Percentiles rank a stretch among this genome's conserved stretches.
Evolutionary conservation across 2,329 filamentous ascomycete genomes (phyloP).

Genomic region (Sarocladium kiliense): DNA sequence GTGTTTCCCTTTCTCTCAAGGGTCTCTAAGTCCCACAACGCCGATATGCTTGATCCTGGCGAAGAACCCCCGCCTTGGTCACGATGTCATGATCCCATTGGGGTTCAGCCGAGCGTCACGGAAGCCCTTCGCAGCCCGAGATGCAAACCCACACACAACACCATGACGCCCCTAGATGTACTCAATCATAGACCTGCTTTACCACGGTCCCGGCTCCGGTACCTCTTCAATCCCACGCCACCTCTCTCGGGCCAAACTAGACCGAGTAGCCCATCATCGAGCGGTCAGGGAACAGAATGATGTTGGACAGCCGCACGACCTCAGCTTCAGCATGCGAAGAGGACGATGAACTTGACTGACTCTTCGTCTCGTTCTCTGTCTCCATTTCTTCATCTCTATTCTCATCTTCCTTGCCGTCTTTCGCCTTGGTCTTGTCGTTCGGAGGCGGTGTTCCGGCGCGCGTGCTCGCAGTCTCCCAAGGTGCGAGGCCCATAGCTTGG

Average conservation of each 20-base stretch:
- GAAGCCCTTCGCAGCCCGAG: no score
- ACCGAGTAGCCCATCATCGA: slow-evolving; percentile 29
- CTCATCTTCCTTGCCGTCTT: slow-evolving; percentile 22
- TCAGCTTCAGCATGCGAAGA: slow-evolving; percentile 41
- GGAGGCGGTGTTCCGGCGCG: slow-evolving; percentile 23
- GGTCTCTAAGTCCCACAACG: neutral
- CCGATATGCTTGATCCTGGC: neutral
- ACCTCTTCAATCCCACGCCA: no score
- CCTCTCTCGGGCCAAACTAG: no score
- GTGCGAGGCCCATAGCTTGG: slow-evolving; percentile 53
- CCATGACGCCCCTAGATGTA: no score
- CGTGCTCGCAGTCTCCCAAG: slow-evolving; percentile 37
- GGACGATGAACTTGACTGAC: slow-evolving; percentile 18
- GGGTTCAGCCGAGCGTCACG: no score
- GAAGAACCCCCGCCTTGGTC: neutral
- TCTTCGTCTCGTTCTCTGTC: slow-evolving; percentile 18
- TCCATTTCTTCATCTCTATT: slow-evolving; percentile 15
- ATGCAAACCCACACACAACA: no score
- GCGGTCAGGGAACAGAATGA: slow-evolving; percentile 50
- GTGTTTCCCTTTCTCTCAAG: neutral
- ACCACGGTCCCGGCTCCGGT: no score
- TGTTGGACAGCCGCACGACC: slow-evolving; percentile 49
- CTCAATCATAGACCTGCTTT: no score
- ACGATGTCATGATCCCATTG: neutral
- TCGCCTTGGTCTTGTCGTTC: slow-evolving; percentile 13